Conservation (phyloP, 2,329 filamentous ascomycete genomes). For the Penicillium sp. region DNA sequence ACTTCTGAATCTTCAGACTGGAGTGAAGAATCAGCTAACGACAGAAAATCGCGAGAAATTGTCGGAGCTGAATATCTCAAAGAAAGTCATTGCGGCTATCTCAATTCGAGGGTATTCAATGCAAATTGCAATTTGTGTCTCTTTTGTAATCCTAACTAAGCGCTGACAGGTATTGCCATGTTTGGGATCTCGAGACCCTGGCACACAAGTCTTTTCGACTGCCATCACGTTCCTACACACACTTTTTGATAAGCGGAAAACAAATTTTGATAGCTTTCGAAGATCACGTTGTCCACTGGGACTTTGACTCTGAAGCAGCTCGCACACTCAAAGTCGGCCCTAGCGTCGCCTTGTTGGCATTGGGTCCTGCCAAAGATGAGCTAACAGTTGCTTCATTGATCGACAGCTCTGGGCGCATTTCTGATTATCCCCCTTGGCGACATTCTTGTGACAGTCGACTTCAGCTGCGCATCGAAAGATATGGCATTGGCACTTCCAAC, state of each 20-base stretch:
- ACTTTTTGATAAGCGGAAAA: slow-evolving; percentile 20
- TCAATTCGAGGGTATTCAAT: slow-evolving; percentile 3
- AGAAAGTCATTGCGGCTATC: slow-evolving; percentile 4
- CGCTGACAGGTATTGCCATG: slow-evolving; percentile 22
- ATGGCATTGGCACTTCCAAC: not conserved
- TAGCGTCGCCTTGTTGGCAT: slow-evolving; percentile 13
- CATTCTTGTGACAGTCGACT: not conserved
- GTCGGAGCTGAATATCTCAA: slow-evolving; percentile 5
- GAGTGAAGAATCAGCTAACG: not conserved
- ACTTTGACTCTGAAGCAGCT: slow-evolving; percentile 15
- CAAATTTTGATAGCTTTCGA: slow-evolving; percentile 9
- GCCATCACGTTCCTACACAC: slow-evolving; percentile 16
- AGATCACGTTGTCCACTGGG: slow-evolving; percentile 24
- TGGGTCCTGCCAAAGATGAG: slow-evolving; percentile 13
- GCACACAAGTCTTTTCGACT: slow-evolving; percentile 26
- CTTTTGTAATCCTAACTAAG: not conserved
- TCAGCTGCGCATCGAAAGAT: not conserved
- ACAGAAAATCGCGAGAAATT: slow-evolving; percentile 13
- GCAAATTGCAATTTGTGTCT: not conserved
- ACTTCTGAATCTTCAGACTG: slow-evolving; percentile 5
- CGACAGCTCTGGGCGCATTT: not conserved
- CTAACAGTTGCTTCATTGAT: slow-evolving; percentile 19
- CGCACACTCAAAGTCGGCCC: slow-evolving; percentile 12
- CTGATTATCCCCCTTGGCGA: no score
- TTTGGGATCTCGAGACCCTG: slow-evolving; percentile 28